Percentiles rank a stretch among this genome's conserved stretches.
Evolutionary conservation across 768 basidiomycete species (phyloP).

Genomic region (Sistotremastrum niveocremeum): DNA sequence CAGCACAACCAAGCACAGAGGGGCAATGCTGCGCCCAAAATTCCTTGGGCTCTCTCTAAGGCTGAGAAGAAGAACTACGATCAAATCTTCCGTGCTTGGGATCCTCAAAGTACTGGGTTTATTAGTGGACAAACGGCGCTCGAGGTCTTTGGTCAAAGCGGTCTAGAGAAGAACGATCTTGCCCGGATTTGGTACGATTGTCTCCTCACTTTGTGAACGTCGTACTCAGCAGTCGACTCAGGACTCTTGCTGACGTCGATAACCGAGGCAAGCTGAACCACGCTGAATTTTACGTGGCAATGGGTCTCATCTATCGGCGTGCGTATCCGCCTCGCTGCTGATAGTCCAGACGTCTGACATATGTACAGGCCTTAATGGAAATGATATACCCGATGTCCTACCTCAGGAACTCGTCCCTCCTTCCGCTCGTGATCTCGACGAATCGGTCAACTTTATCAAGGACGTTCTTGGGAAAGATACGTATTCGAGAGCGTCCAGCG

Average conservation of each 20-base stretch:
- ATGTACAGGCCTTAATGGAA: slow-evolving; percentile 72
- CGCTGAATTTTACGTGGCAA: slow-evolving; percentile 95
- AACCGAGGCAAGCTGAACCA: slow-evolving; percentile 93
- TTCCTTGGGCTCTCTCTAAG: slow-evolving; percentile 80
- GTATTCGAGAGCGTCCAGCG: slow-evolving; percentile 45
- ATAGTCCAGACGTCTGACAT: background rate
- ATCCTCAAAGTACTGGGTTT: slow-evolving; percentile 65
- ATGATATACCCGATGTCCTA: slow-evolving; percentile 73
- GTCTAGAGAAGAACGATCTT: slow-evolving; percentile 75
- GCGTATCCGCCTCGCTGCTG: slow-evolving; percentile 16
- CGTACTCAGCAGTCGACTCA: slow-evolving; percentile 17
- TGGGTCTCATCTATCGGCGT: slow-evolving; percentile 97
- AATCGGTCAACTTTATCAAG: slow-evolving; percentile 80
- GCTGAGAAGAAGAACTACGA: slow-evolving; percentile 95
- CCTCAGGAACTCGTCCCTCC: slow-evolving; percentile 87
- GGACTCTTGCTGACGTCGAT: slow-evolving; percentile 85
- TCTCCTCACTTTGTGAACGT: background rate
- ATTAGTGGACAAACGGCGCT: slow-evolving; percentile 73
- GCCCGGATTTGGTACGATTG: slow-evolving; percentile 78
- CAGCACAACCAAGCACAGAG: slow-evolving; percentile 69
- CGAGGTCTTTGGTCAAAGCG: slow-evolving; percentile 92
- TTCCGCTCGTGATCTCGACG: slow-evolving; percentile 78
- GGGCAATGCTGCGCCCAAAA: slow-evolving; percentile 47
- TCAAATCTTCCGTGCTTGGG: slow-evolving; percentile 96
- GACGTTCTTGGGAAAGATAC: slow-evolving; percentile 79